Conservation (phyloP, 1,284 basidiomycete species). For the Salmacisia buchloeana region DNA sequence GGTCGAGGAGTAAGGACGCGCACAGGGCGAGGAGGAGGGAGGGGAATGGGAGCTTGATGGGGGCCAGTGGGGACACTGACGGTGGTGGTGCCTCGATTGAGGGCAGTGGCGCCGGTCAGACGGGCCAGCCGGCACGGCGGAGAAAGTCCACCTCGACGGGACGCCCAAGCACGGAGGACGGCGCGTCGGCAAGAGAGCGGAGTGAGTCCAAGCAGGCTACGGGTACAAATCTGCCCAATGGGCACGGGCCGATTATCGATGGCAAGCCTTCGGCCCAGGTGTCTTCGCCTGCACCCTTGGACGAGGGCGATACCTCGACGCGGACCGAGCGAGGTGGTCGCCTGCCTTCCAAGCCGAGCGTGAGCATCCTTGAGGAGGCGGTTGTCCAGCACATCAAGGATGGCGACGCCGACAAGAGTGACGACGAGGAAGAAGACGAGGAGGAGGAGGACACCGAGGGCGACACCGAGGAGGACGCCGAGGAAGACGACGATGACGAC, state of each 20-base stretch:
- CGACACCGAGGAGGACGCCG: slow-evolving; percentile 20
- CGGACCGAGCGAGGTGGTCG: too few relatives aligned
- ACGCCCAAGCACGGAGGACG: background rate
- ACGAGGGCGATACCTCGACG: too few relatives aligned
- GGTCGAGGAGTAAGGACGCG: background rate
- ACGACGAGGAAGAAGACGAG: slow-evolving; percentile 23
- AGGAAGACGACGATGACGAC: slow-evolving; percentile 23
- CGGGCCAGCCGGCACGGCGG: too few relatives aligned
- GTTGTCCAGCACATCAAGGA: background rate
- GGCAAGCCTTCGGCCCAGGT: too few relatives aligned
- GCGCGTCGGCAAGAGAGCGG: background rate
- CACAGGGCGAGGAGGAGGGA: slow-evolving; percentile 1
- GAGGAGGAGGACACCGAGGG: slow-evolving; percentile 15
- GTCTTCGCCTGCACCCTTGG: too few relatives aligned
- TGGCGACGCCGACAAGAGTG: slow-evolving; percentile 15
- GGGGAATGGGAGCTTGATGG: too few relatives aligned
- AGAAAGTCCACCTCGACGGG: too few relatives aligned
- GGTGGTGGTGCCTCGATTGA: too few relatives aligned
- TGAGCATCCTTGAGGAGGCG: background rate
- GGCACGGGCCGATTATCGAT: background rate
- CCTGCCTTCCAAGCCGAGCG: background rate
- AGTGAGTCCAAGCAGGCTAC: background rate
- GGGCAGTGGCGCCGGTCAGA: background rate
- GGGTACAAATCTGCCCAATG: background rate
- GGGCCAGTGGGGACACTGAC: too few relatives aligned